Evolutionary conservation across 1,284 basidiomycete species (phyloP), one percentile per base, ranked within the genome.

Genomic region (Ganoderma lingzhi): DNA sequence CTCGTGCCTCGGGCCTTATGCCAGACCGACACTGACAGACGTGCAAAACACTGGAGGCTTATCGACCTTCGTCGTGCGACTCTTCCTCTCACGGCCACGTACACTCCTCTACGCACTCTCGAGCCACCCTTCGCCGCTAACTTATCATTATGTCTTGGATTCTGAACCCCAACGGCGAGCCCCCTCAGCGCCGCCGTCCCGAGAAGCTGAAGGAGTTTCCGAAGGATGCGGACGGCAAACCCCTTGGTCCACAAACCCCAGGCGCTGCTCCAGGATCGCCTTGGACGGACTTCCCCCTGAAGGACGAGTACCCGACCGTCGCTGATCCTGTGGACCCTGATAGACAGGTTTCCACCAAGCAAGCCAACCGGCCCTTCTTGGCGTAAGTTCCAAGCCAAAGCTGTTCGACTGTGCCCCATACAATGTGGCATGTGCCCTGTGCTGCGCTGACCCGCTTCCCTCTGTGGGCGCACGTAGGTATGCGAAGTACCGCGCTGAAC

Each of bases 331-430:
- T 78, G 62, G 85, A 88, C 70, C 87, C 88, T 2, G 83, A 84
- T 69, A 85, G 90, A 74, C 86, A 88, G 86, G 93, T 95, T 55
- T 87, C 90, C 45, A 88, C 87, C 71, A 96, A 95, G 81, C 80
- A 87, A 66, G 92, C 94, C 44, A 96, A 96, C 81, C 84, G 86
- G 71, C 94, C 94, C 28, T 96, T 94, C 80, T 86, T 95, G 63
- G 88, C 88, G 90, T 95, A 82, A 74, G 92, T 88, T 39, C 56
- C 3, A 53, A 51, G 44, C 37, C 35, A 35, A 35, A 35, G 35
- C 35, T 41, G 45, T 56, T 59, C 23, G 39, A 48, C 55, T 45
- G 42, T 62, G 41, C 19, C 9, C 61, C 64, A 14, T 30, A 30
- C 59, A 53, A 39, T 19, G 67, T 66, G 62, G 28, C 39, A 23